Conservation (phyloP, 1,284 basidiomycete genomes). For the Trametes pubescens region DNA sequence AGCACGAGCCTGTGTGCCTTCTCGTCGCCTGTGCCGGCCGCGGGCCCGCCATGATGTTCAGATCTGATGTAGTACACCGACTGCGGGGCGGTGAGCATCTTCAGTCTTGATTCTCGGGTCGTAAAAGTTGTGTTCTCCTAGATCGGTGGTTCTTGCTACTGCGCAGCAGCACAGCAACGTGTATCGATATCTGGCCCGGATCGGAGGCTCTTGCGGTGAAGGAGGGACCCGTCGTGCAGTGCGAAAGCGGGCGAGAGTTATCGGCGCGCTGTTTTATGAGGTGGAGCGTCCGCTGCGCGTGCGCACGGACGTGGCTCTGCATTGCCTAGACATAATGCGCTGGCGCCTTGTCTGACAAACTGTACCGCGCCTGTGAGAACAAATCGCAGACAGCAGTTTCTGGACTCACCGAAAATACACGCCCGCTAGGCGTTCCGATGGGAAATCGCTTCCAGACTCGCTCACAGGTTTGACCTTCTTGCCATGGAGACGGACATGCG, state of each 20-base stretch:
- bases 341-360: conserved; percentile 17
- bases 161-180: conserved; percentile 1
- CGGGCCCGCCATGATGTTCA: background rate
- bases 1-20: conserved; percentile 47
- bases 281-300: conserved; percentile 14
- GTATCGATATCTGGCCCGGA: conserved; percentile 6
- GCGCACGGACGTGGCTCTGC: conserved; percentile 15
- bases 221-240: conserved; percentile 5
- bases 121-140: background rate
- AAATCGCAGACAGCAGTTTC: conserved; percentile 12
- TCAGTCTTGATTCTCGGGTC: background rate
- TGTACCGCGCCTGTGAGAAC: conserved; percentile 31
- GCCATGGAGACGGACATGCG: conserved; percentile 30
- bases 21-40: background rate
- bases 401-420: conserved; percentile 26
- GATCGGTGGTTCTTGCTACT: background rate
- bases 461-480: conserved; percentile 9
- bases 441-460: conserved; percentile 17
- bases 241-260: conserved; percentile 4
- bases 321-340: conserved; percentile 7
- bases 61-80: conserved; percentile 31
- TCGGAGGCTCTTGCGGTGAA: conserved; percentile 1
- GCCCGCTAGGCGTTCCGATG: conserved; percentile 17
- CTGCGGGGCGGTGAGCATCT: conserved; percentile 10
- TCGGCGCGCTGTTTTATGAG: conserved; percentile 16